Base-by-base conservation (phyloP, 139 green algal genomes). In the Desmodesmus armatus region DNA sequence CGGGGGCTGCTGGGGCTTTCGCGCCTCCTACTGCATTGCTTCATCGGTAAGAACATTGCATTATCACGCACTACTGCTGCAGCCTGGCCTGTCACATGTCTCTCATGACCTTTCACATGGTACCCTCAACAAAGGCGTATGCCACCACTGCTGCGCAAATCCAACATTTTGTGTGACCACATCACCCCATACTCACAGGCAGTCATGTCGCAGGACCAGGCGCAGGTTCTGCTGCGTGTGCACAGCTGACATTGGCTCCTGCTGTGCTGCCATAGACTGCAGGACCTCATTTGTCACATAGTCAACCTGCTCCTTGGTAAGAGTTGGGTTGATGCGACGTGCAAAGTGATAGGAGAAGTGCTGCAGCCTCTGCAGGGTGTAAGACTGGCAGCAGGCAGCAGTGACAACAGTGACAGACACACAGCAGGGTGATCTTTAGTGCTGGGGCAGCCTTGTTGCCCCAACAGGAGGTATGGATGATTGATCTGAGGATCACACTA, bases 171-270 rank as follows among this genome's bases (percentile, higher is more conserved):
- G n/a, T n/a, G n/a, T n/a, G n/a, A n/a, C n/a, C 29, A 29, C 60
- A 69, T 11, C 29, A 35, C 25, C 60, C 29, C 21, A 35, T 27
- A 63, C 90, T 93, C 67, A 93, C 90, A 91, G 78, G 90, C 91
- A 94, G 60, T 94, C 91, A 29, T 94, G 91, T 40, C 88, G 82
- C 31, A 94, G 78, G 5, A 94, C 91, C 31, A 94, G 82, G 15
- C 91, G 82, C 78, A 94, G 72, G 71, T 80, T 55, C 80, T 87
- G 53, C 19, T 83, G 80, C 37, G 60, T n/a, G n/a, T n/a, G 58
- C 0, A 88, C 69, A 29, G 37, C 17, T 4, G 81, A 55, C 33
- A 67, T 44, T 17, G 76, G 76, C 40, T 72, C 53, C 41, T 44
- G 35, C 40, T 40, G 53, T 3, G 76, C 53, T 23, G 53, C 37